phyloP scores from a whole-genome alignment of 495 filamentous ascomycete species.

The Neurospora tetrasperma region DNA sequence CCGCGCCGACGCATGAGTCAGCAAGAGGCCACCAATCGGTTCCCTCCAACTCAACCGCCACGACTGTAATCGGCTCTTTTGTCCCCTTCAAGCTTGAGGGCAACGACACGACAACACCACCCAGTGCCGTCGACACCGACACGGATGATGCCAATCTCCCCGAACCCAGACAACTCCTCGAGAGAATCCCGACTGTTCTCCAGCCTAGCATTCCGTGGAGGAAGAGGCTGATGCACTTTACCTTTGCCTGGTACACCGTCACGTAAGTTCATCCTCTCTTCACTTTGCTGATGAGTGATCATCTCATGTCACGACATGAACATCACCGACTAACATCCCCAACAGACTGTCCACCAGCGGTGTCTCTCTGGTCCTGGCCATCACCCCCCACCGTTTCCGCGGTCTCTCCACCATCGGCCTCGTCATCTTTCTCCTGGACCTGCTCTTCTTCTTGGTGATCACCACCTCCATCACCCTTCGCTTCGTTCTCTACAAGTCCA shows the following conservation, averaged over 20 bases:
- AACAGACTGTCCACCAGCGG: constrained; percentile 54
- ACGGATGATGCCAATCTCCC: neutral
- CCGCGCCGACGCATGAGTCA: neutral
- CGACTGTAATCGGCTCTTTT: neutral
- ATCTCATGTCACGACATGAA: no score
- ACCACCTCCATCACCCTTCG: constrained; percentile 43
- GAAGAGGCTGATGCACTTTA: constrained; percentile 51
- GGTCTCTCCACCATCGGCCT: constrained; percentile 51
- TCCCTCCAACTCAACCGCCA: neutral
- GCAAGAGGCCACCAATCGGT: neutral
- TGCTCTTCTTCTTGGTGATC: constrained; percentile 47
- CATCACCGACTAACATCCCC: no score
- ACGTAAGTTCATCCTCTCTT: constrained; percentile 21
- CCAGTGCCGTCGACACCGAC: neutral
- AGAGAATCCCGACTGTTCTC: constrained; percentile 19
- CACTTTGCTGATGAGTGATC: neutral
- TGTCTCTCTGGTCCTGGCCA: constrained; percentile 49
- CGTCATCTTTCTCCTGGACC: constrained; percentile 51
- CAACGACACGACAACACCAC: neutral
- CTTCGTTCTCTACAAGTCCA: constrained; percentile 43
- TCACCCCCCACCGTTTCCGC: constrained; percentile 46
- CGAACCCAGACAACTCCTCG: constrained; percentile 5
- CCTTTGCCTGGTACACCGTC: constrained; percentile 63
- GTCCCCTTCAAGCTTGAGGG: neutral
- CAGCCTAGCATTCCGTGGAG: constrained; percentile 22